Evolutionary conservation across 441 rosid species (phyloP).

Genomic region (Pelargonium cotyledonis): DNA sequence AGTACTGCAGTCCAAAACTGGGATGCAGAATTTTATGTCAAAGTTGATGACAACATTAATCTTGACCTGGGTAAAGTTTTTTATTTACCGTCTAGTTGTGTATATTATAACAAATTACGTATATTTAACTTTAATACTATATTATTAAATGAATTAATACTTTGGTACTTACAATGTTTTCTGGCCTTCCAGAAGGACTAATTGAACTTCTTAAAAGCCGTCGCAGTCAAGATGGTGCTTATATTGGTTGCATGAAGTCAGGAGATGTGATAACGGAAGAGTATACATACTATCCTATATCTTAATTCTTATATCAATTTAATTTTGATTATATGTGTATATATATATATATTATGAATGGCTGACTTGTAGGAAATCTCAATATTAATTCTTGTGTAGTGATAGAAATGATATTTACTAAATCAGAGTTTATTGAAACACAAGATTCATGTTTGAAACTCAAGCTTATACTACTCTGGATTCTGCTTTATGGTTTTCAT

Average conservation of each 20-base stretch:
- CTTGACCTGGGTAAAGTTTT: constrained; percentile 72
- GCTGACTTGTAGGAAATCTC: neutral
- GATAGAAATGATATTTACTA: neutral
- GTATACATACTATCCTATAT: constrained; percentile 35
- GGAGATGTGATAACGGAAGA: constrained; percentile 74
- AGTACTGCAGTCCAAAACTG: constrained; percentile 80
- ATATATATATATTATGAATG: neutral
- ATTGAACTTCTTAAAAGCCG: constrained; percentile 64
- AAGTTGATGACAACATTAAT: constrained; percentile 75
- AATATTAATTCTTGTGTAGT: neutral
- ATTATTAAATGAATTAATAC: neutral
- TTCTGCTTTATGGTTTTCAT: neutral
- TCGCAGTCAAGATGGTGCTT: constrained; percentile 67
- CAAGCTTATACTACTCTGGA: neutral
- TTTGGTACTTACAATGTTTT: constrained; percentile 17
- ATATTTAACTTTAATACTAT: constrained; percentile 8
- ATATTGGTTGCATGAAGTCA: constrained; percentile 97
- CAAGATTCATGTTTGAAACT: neutral
- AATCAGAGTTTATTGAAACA: neutral
- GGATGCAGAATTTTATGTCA: constrained; percentile 91
- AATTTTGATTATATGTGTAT: neutral
- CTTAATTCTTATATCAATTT: constrained; percentile 10
- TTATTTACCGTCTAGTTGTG: constrained; percentile 13
- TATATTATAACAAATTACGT: constrained; percentile 15
- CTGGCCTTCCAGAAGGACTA: constrained; percentile 53